Base-by-base conservation (phyloP, 1,284 basidiomycete genomes). In the Ceratobasidium sp. region DNA sequence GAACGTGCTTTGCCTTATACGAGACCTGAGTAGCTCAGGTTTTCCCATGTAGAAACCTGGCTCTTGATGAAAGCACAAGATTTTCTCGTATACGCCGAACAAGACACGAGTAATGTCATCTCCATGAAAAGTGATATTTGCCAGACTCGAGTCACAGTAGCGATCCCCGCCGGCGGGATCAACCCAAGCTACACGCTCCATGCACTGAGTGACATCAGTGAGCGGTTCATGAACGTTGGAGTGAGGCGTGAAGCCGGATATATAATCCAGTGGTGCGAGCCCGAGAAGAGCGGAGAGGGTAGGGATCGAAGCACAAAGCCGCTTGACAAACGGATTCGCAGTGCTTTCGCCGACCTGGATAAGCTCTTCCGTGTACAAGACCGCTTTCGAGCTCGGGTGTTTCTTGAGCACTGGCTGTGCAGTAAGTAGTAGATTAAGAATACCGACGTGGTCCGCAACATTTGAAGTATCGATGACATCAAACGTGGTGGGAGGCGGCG, bases 11-110 rank as follows among this genome's bases (percentile, higher is more conserved):
- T 57, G 20, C 26, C 12, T 54, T 3, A 50, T 7, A 26, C 38
- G 23, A 13, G 42, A 23, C 57, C 38, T 46, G 23, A 42, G 13
- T 15, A 46, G 28, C n/a, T 13, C 9, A n/a, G 69, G 50, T 61
- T 38, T 15, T 23, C 28, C n/a, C 44, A 40, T 33, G 20, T 62
- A n/a, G 9, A n/a, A 28, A 54, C 73, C 83, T 82, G 59, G 79
- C 17, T 73, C 59, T 13, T 48, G 40, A 20, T 40, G 10, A 50
- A 73, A 73, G 26, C 12, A 79, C 71, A 91, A 91, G 28, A 75
- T 65, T 20, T 66, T 54, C 26, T 65, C 46, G 73, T 75, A 65
- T 40, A 75, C 26, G 10, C 61, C 73, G 33, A 61, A 75, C 1
- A 75, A 2, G 5, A 66, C 17, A 26, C 17, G 38, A 4, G 33